Evolutionary conservation across 108 stramenopile genomes (phyloP), one percentile per base, ranked within the genome.

Genomic region (Schizochytrium sp.): DNA sequence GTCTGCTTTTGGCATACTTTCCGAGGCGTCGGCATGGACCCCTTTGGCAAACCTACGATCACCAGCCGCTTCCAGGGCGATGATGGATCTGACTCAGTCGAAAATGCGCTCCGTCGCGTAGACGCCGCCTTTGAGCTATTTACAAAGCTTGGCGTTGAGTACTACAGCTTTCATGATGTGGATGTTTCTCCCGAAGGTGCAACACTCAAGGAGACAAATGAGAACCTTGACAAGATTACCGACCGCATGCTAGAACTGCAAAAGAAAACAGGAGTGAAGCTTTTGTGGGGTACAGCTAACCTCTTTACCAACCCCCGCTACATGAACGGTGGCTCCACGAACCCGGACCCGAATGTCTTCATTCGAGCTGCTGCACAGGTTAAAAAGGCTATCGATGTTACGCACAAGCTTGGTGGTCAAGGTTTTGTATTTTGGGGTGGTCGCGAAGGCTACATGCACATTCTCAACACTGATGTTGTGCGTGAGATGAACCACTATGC

Each of bases 371-470:
- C 92, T 13, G 91, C 95, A 4, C 92, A 93, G 61, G 94, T 94
- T 89, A 93, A 94, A 87, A 94, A 93, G 50, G 91, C 93, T 28
- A 92, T 95, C 87, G 94, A 94, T 55, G 90, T 94, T 42, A 94
- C 91, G 17, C 89, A 92, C 87, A 93, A 92, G 57, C 91, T 95
- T n/a, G 93, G 93, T 12, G 95, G 95, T 7, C 61, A 89, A 87
- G 93, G 93, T 73, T 91, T 93, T 61, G 95, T 95, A 4, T 95
- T 94, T 89, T 95, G 95, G 95, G 95, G 95, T 59, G 95, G 95
- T 3, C 91, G 95, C 59, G 95, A 94, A 89, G 94, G 93, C 58
- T 94, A 92, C 72, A 93, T 93, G 89, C 88, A 90, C 88, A 73
- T 94, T 13, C 88, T 95, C 49, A 95, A 95, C 59, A 93, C 93